phyloP scores from a whole-genome alignment of 352 stramenopile species.

The Globisporangium splendens region DNA sequence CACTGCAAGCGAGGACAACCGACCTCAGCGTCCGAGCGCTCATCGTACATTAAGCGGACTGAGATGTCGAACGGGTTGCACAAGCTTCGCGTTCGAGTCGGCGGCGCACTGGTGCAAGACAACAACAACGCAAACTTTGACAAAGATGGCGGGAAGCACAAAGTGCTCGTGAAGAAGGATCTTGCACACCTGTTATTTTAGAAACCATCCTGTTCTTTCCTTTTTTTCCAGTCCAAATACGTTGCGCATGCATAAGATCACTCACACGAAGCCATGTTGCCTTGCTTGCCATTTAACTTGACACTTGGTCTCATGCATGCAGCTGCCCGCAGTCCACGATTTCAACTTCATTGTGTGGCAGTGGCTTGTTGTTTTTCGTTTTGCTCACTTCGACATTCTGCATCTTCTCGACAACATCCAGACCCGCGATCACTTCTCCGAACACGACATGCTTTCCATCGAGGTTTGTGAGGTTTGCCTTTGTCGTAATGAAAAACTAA shows the following conservation, averaged over 20 bases:
- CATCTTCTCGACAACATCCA: slow-evolving; percentile 70
- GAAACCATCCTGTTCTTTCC: not conserved
- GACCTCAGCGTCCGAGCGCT: slow-evolving; percentile 27
- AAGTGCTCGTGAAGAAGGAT: slow-evolving; percentile 56
- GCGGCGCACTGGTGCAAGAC: slow-evolving; percentile 26
- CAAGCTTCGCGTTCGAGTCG: slow-evolving; percentile 48
- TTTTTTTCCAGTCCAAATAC: too few species aligned
- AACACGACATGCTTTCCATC: slow-evolving; percentile 97
- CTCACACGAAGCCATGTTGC: too few species aligned
- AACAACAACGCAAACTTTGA: slow-evolving; percentile 11
- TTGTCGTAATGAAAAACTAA: slow-evolving; percentile 82
- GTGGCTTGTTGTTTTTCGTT: slow-evolving; percentile 40
- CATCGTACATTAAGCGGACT: slow-evolving; percentile 34
- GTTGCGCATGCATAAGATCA: too few species aligned
- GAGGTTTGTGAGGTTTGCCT: slow-evolving; percentile 53
- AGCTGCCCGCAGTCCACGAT: slow-evolving; percentile 70
- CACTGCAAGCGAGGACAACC: slow-evolving; percentile 32
- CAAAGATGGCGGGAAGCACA: slow-evolving; percentile 40
- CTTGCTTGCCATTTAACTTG: not conserved
- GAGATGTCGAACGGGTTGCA: slow-evolving; percentile 53
- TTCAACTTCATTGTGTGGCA: slow-evolving; percentile 52
- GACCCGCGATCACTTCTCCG: slow-evolving; percentile 88
- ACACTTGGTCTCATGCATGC: not conserved
- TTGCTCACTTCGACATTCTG: slow-evolving; percentile 56
- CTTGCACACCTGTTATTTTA: slow-evolving; percentile 65